A percentile compares a stretch with the other conserved stretches of the same genome.
Evolutionary conservation across 2,329 filamentous ascomycete species (phyloP).

Genomic region (Fonsecaea pedrosoi): DNA sequence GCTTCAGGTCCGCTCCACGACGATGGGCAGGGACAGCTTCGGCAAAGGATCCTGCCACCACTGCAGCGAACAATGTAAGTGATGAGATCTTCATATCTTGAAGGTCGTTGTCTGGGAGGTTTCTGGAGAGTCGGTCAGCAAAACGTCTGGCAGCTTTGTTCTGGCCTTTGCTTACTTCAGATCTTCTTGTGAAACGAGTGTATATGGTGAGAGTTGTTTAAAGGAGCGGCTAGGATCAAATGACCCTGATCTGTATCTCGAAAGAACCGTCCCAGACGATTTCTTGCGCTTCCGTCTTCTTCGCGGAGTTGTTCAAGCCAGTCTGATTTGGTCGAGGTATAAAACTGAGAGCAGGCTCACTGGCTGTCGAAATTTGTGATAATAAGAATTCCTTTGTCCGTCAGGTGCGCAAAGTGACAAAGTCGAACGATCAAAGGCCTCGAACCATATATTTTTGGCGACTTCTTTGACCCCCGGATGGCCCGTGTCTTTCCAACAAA

Average conservation of each 20-base stretch:
- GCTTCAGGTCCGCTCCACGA: slow-evolving; percentile 36
- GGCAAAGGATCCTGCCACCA: slow-evolving; percentile 41
- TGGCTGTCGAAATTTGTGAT: not conserved
- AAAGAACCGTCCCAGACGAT: slow-evolving; percentile 21
- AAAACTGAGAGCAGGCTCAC: not conserved
- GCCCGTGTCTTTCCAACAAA: slow-evolving; percentile 29
- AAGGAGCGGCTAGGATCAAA: slow-evolving; percentile 40
- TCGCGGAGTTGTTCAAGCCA: slow-evolving; percentile 9
- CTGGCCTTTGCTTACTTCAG: slow-evolving; percentile 19
- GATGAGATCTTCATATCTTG: slow-evolving; percentile 37
- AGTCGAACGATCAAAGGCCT: slow-evolving; percentile 17
- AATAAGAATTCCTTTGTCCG: slow-evolving; percentile 20
- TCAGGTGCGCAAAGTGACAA: slow-evolving; percentile 14
- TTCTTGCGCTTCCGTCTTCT: slow-evolving; percentile 10
- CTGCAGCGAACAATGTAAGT: slow-evolving; percentile 40
- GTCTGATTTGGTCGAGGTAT: not conserved
- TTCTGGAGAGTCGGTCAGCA: slow-evolving; percentile 22
- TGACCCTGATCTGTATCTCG: slow-evolving; percentile 28
- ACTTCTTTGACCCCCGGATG: slow-evolving; percentile 33
- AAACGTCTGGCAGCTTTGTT: not conserved
- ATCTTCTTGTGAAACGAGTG: slow-evolving; percentile 32
- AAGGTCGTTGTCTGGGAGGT: not conserved
- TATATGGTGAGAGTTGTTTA: slow-evolving; percentile 33
- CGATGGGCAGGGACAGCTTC: slow-evolving; percentile 41
- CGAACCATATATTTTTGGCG: slow-evolving; percentile 22